phyloP scores from a whole-genome alignment of 106 monocot species.

The Dactylorhiza incarnata region DNA sequence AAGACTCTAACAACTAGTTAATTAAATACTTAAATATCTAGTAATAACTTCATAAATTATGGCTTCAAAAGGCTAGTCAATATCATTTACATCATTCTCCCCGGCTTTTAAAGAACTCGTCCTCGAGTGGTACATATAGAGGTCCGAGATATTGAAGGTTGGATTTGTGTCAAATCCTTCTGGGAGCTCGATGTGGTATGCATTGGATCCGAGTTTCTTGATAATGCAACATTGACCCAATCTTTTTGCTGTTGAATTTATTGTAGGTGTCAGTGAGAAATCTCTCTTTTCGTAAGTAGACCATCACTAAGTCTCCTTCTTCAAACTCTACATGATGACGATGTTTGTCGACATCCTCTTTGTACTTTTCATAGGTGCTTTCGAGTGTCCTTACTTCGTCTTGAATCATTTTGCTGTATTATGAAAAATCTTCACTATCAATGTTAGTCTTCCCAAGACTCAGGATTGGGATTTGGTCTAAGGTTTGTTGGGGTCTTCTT shows the following conservation, averaged over 20 bases:
- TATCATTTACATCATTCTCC: neutral
- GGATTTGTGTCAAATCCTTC: neutral
- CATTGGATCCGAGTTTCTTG: neutral
- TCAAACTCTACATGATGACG: neutral
- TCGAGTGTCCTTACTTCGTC: neutral
- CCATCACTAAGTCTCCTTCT: constrained; percentile 1
- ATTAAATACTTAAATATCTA: too few species aligned
- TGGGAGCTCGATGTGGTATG: neutral
- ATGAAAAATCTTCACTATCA: neutral
- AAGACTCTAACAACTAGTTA: too few species aligned
- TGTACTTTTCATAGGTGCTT: neutral
- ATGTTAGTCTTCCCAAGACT: neutral
- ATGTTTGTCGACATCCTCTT: neutral
- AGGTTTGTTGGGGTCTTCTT: neutral
- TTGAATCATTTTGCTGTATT: neutral
- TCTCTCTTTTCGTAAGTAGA: neutral
- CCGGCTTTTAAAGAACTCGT: neutral
- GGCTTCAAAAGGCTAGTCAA: neutral
- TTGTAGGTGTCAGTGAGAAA: neutral
- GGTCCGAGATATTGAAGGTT: constrained; percentile 1
- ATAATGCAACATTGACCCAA: neutral
- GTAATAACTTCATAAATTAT: too few species aligned
- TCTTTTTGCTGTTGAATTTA: constrained; percentile 3
- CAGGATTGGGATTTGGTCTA: neutral
- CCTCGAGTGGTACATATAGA: neutral